Evolutionary conservation across 1,139 yeast genomes (phyloP), one percentile per base, ranked within the genome.

Genomic region (Debaryomyces psychrophilus): DNA sequence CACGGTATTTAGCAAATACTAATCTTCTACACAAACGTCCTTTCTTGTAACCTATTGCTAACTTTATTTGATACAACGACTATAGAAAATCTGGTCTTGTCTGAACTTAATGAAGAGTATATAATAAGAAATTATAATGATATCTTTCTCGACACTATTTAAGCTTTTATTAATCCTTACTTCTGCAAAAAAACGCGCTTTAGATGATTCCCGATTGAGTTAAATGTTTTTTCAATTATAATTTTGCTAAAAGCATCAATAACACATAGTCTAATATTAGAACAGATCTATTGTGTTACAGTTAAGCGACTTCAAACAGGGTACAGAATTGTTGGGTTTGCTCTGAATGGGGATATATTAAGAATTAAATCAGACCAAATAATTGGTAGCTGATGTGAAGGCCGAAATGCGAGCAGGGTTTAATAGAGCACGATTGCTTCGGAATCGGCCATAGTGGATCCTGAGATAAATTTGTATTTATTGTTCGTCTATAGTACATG

Each of bases 161-260:
- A 38, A 38, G 26, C 40, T 37, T 37, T 18, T 28, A 17, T 28
- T 26, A 26, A 14, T 14, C 33, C 34, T 17, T 38, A 26, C 20
- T 28, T 38, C 17, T 18, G 25, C 33, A 20, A 12, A 28, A 26
- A 28, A 38, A 38, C 41, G 41, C 41, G 41, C 14, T 38, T 38
- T 29, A 17, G 22, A 26, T 28, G 28, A 26, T 37, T 28, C 41
- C 41, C 35, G 17, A 28, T 38, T 27, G 35, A 38, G 41, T 38
- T 26, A 38, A 38, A 38, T 38, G 28, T 28, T 18, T 26, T 22
- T 18, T 31, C 33, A 27, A 14, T 18, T 8, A 35, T 35, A 25
- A 7, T 3, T 20, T 33, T 33, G 11, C 25, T 12, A 33, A n/a
- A 33, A 33, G 36, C 36, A 33, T 18, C 7, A 18, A 17, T 17